Percentiles rank a stretch among this genome's conserved stretches.
Evolutionary conservation across 345 rosid species (phyloP).

Genomic region (Gossypium longicalyx): DNA sequence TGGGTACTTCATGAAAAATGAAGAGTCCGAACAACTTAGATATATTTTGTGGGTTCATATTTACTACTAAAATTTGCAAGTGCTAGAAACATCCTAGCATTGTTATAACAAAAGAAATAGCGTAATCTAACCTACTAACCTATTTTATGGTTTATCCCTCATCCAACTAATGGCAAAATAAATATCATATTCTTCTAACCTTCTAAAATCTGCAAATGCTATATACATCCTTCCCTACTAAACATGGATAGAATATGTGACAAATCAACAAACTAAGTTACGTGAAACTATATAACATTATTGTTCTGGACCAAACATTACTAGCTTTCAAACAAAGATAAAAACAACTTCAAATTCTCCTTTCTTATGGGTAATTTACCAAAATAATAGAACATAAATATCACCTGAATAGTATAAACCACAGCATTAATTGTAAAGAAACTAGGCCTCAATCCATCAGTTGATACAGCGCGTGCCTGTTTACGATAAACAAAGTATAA

Average conservation of each 20-base stretch:
- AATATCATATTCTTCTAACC: no score
- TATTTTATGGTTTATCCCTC: background rate
- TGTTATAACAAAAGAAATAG: background rate
- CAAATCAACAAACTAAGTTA: constrained; percentile 1
- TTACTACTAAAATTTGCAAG: background rate
- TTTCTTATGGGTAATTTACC: constrained; percentile 5
- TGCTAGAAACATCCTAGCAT: background rate
- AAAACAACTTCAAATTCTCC: constrained; percentile 18
- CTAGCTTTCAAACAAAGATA: constrained; percentile 17
- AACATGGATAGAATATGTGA: background rate
- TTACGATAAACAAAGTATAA: constrained; percentile 13
- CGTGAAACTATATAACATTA: background rate
- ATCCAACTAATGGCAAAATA: background rate
- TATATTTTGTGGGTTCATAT: background rate
- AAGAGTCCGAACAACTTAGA: no score
- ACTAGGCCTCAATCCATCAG: constrained; percentile 82
- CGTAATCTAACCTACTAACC: background rate
- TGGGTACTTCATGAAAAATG: no score
- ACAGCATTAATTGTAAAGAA: constrained; percentile 73
- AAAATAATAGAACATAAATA: constrained; percentile 17
- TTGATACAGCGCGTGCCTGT: constrained; percentile 83
- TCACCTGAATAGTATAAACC: constrained; percentile 79
- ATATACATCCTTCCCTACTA: background rate
- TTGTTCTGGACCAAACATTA: background rate
- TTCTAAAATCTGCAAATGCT: background rate